A percentile compares a stretch with the other conserved stretches of the same genome.
These are phyloP conservation scores for Boletales sp. DNA, from an alignment of 768 basidiomycete genomes.

Conservation along the genomic window DNA sequence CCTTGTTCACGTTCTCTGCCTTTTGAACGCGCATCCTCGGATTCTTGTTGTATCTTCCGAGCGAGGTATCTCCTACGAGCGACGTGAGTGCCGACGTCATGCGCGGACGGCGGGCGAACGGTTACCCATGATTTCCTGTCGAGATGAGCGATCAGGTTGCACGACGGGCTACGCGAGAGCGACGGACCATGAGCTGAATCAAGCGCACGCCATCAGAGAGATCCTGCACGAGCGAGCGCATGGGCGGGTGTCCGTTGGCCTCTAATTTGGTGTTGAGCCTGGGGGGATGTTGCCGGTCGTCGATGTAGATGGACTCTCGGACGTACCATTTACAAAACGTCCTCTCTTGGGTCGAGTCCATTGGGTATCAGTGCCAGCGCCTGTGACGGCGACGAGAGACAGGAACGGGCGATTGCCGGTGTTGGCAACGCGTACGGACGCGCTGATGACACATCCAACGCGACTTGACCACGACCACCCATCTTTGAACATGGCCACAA, in stretches of 20 bases:
- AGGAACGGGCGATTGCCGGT: background rate
- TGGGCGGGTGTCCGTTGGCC: slow-evolving; percentile 75
- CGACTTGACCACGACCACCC: slow-evolving; percentile 5
- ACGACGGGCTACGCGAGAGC: background rate
- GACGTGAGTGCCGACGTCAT: slow-evolving; percentile 7
- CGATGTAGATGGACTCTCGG: background rate
- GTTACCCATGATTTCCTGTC: slow-evolving; percentile 94
- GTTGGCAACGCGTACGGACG: slow-evolving; percentile 6
- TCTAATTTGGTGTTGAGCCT: slow-evolving; percentile 98
- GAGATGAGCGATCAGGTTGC: background rate
- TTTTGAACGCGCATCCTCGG: slow-evolving; percentile 94
- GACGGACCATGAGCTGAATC: slow-evolving; percentile 86
- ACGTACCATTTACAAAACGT: slow-evolving; percentile 90
- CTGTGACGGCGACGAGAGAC: background rate
- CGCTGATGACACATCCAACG: slow-evolving; percentile 17
- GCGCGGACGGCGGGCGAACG: background rate
- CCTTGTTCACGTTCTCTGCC: slow-evolving; percentile 97
- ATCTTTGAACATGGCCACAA: slow-evolving; percentile 47
- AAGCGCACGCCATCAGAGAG: slow-evolving; percentile 93
- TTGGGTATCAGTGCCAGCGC: background rate
- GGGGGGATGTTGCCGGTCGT: background rate
- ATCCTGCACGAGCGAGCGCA: slow-evolving; percentile 86
- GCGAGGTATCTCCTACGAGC: slow-evolving; percentile 72
- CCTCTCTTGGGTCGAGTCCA: slow-evolving; percentile 54
- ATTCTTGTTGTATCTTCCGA: slow-evolving; percentile 89